Evolutionary conservation across 352 stramenopile species (phyloP), one percentile per base, ranked within the genome.

Genomic region (Achlya hypogyna): DNA sequence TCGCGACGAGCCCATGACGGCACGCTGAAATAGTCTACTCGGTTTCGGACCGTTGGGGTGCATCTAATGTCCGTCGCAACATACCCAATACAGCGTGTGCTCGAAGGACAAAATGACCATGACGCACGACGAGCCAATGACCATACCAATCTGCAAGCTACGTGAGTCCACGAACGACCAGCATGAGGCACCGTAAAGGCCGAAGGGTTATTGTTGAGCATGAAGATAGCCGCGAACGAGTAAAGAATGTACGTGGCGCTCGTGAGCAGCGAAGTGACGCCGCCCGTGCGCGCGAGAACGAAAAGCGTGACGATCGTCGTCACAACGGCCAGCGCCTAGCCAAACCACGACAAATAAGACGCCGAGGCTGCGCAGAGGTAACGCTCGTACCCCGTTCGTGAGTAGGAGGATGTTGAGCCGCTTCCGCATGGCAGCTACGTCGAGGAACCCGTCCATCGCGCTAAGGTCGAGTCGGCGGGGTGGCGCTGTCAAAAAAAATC

Each of bases 161-260:
- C 5, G 12, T 64, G 40, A 29, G 43, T 23, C 2, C 31, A 28
- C 5, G 3, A 23, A 5, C 6, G 2, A 42, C 9, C 6, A 43
- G 29, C 45, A 25, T n/a, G 49, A 8, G 28, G 23, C 20, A 67
- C 60, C 29, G 60, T 31, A 6, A 67, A 67, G 10, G 60, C 60
- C 14, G 60, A 67, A 10, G 60, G 60, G 27, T 67, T 67, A 25
- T 28, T 25, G 35, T 67, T 67, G 31, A 67, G 60, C 60, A 67
- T 67, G 29, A 67, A 16, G 32, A 67, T 53, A 16, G 42, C 60
- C 6, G 60, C 8, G 32, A 67, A 67, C 16, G 42, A n/a, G 31
- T 53, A 67, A 3, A 8, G 18, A 23, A 67, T 35, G 32, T 45
- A 67, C 38, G 28, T 56, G n/a, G 60, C 60, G 25, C 60, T 34